phyloP scores from a whole-genome alignment of 2,329 filamentous ascomycete genomes.

The Aspergillus pseudotamarii region DNA sequence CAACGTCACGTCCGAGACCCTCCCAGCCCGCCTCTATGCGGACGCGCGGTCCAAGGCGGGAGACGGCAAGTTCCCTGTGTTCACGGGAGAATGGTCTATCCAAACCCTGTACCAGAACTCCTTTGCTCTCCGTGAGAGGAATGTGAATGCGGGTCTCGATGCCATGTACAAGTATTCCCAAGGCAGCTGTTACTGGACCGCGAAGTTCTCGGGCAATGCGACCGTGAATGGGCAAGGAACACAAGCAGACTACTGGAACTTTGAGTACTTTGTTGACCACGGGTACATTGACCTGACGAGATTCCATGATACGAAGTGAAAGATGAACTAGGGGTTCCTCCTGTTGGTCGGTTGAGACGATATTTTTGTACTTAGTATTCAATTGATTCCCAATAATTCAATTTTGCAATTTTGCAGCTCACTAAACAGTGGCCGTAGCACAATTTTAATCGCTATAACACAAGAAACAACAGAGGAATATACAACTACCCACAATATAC shows the following conservation, averaged over 20 bases:
- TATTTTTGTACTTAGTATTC: background rate
- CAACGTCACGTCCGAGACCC: constrained; percentile 19
- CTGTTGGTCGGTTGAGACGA: background rate
- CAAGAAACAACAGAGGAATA: background rate
- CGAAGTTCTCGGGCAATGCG: constrained; percentile 21
- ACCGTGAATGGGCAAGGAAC: constrained; percentile 18
- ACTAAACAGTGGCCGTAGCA: background rate
- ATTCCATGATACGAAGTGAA: background rate
- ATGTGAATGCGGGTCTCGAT: constrained; percentile 20
- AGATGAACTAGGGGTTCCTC: background rate
- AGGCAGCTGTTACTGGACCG: constrained; percentile 27
- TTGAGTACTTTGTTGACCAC: constrained; percentile 18
- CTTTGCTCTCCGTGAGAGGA: constrained; percentile 18
- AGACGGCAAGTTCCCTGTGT: constrained; percentile 26
- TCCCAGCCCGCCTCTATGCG: constrained; percentile 19
- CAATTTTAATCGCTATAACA: constrained; percentile 3
- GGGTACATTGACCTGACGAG: constrained; percentile 12
- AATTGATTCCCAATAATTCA: background rate
- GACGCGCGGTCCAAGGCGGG: constrained; percentile 21
- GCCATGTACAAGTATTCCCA: constrained; percentile 19
- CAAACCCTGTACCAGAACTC: constrained; percentile 20
- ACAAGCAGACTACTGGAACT: constrained; percentile 23
- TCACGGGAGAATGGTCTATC: constrained; percentile 30
- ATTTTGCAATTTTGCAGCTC: background rate
- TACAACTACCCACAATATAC: background rate